Conservation (phyloP, 148 eudicot genomes). For the Pouteria glomerata region DNA sequence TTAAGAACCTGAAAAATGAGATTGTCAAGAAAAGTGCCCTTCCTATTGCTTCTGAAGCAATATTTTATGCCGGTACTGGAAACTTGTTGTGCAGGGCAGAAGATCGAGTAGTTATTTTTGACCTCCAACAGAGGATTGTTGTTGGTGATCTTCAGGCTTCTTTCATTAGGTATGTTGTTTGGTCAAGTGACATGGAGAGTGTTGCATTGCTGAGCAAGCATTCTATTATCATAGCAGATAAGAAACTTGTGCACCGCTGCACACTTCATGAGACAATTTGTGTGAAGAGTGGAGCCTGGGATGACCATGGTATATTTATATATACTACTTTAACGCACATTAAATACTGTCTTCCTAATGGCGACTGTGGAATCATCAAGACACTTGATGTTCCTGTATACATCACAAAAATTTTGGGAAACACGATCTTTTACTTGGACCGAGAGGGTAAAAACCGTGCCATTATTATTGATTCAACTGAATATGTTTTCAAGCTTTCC, state of each 20-base stretch:
- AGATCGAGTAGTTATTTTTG: slow-evolving; percentile 70
- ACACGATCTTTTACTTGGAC: slow-evolving; percentile 65
- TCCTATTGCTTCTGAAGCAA: slow-evolving; percentile 68
- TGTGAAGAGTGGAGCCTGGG: slow-evolving; percentile 90
- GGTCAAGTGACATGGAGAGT: slow-evolving; percentile 91
- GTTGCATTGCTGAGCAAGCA: slow-evolving; percentile 86
- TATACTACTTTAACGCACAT: slow-evolving; percentile 77
- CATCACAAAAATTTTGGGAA: slow-evolving; percentile 65
- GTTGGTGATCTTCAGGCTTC: slow-evolving; percentile 78
- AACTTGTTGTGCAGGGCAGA: slow-evolving; percentile 75
- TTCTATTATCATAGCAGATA: slow-evolving; percentile 60
- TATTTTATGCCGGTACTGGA: slow-evolving; percentile 83
- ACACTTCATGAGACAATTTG: slow-evolving; percentile 85
- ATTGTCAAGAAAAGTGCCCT: slow-evolving; percentile 59
- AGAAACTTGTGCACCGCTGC: slow-evolving; percentile 71
- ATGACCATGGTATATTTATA: slow-evolving; percentile 81
- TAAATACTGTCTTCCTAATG: slow-evolving; percentile 90
- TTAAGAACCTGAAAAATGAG: slow-evolving; percentile 80
- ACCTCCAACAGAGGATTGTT: slow-evolving; percentile 74
- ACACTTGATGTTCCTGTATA: slow-evolving; percentile 75
- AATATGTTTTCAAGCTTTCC: slow-evolving; percentile 67
- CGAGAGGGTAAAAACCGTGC: slow-evolving; percentile 72
- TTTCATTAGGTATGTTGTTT: slow-evolving; percentile 67
- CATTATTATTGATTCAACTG: slow-evolving; percentile 64
- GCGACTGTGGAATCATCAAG: slow-evolving; percentile 79